These are phyloP conservation scores for Nidularia sp. DNA, from an alignment of 768 basidiomycete genomes.

Conservation along the genomic window DNA sequence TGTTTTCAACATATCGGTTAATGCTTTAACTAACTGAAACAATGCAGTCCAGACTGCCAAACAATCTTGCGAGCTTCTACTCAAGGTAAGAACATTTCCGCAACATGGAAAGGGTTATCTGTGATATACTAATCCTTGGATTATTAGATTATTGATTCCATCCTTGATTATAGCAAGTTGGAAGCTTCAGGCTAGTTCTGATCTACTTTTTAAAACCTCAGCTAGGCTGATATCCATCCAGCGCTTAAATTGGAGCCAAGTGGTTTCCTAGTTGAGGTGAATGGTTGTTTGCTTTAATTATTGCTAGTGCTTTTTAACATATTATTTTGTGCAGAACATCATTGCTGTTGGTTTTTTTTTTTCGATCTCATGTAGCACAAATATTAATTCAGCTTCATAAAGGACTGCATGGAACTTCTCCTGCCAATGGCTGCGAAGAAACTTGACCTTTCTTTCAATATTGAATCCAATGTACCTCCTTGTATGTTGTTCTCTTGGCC, in stretches of 20 bases:
- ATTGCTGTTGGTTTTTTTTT: conserved; percentile 46
- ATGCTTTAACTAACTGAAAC: neutral
- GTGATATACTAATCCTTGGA: neutral
- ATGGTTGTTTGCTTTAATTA: conserved; percentile 1
- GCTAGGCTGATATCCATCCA: conserved; percentile 16
- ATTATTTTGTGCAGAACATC: conserved; percentile 39
- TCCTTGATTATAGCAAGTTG: conserved; percentile 75
- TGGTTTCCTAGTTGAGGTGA: conserved; percentile 60
- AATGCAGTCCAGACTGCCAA: conserved; percentile 68
- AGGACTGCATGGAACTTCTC: conserved; percentile 78
- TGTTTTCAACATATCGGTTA: conserved; percentile 2
- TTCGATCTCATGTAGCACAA: neutral
- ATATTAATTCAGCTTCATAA: conserved; percentile 3
- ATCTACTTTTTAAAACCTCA: neutral
- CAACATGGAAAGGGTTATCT: neutral
- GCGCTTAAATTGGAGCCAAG: conserved; percentile 69
- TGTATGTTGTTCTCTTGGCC: conserved; percentile 32
- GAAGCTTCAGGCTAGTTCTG: conserved; percentile 58
- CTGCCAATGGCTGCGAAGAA: conserved; percentile 75
- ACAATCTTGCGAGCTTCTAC: conserved; percentile 69
- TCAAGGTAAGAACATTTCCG: conserved; percentile 41
- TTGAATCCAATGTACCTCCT: conserved; percentile 60
- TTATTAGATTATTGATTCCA: conserved; percentile 69
- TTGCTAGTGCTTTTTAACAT: neutral
- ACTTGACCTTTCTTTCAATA: conserved; percentile 69